phyloP scores from a whole-genome alignment of 2,329 filamentous ascomycete genomes.

The Verticillium longisporum region DNA sequence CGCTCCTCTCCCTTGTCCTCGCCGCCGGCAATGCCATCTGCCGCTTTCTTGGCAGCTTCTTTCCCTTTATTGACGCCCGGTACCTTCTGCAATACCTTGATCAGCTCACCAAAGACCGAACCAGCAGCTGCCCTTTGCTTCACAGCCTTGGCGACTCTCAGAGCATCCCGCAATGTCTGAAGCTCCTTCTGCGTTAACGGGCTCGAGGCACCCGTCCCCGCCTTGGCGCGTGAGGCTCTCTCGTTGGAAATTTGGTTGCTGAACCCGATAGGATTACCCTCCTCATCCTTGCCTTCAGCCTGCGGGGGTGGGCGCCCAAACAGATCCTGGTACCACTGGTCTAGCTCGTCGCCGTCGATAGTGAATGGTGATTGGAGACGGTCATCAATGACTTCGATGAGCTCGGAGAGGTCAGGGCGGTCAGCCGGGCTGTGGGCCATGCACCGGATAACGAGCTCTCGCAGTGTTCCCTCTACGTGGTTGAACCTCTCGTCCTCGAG shows the following conservation, averaged over 20 bases:
- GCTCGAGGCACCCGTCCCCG: neutral
- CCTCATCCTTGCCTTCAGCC: neutral
- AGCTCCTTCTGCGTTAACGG: neutral
- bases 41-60: neutral
- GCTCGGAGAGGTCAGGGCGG: slow-evolving; percentile 15
- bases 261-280: neutral
- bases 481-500: slow-evolving; percentile 3
- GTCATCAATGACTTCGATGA: slow-evolving; percentile 12
- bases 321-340: slow-evolving; percentile 7
- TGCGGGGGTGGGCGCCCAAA: neutral
- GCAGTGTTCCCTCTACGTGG: slow-evolving; percentile 15
- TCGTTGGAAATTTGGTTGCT: neutral
- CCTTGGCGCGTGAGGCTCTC: neutral
- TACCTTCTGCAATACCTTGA: neutral
- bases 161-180: neutral
- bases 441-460: slow-evolving; percentile 16
- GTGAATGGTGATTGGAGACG: slow-evolving; percentile 14
- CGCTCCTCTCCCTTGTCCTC: neutral
- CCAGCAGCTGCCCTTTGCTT: neutral
- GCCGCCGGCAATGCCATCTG: neutral
- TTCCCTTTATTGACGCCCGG: neutral
- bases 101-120: neutral
- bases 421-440: slow-evolving; percentile 17
- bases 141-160: neutral
- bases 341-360: slow-evolving; percentile 8